Evolutionary conservation across 1,284 basidiomycete species (phyloP).

Genomic region (Cronartium ribicola): DNA sequence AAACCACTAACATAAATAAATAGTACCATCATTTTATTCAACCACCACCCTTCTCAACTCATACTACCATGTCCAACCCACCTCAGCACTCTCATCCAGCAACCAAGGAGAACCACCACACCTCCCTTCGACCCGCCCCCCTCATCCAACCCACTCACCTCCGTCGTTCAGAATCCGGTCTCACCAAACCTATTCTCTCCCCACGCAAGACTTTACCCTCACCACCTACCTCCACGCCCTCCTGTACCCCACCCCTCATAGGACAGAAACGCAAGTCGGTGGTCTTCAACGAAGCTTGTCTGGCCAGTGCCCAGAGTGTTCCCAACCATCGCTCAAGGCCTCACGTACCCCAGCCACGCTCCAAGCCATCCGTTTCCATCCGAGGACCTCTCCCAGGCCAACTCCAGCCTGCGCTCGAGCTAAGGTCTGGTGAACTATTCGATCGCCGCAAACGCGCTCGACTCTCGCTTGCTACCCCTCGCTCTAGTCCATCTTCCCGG

Average conservation of each 20-base stretch:
- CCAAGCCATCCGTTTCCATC: constrained; percentile 1
- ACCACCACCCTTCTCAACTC: no score
- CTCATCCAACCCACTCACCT: no score
- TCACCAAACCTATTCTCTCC: not conserved
- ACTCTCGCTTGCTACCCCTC: constrained; percentile 36
- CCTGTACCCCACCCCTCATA: constrained; percentile 7
- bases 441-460: constrained; percentile 34
- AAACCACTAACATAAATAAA: no score
- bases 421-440: not conserved
- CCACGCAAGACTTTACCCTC: constrained; percentile 24
- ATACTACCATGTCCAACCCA: no score
- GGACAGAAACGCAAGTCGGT: constrained; percentile 24
- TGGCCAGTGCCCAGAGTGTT: constrained; percentile 31
- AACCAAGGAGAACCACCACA: no score
- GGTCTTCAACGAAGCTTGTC: constrained; percentile 16
- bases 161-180: no score
- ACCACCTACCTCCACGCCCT: constrained; percentile 36
- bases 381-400: not conserved
- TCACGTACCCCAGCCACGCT: not conserved
- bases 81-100: no score
- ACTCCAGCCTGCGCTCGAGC: constrained; percentile 4
- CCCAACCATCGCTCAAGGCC: constrained; percentile 24
- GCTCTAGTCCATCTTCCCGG: not conserved
- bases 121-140: no score
- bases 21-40: no score